These are phyloP conservation scores for Byssoonygena ceratinophila DNA, from an alignment of 2,329 filamentous ascomycete genomes.

Conservation along the genomic window DNA sequence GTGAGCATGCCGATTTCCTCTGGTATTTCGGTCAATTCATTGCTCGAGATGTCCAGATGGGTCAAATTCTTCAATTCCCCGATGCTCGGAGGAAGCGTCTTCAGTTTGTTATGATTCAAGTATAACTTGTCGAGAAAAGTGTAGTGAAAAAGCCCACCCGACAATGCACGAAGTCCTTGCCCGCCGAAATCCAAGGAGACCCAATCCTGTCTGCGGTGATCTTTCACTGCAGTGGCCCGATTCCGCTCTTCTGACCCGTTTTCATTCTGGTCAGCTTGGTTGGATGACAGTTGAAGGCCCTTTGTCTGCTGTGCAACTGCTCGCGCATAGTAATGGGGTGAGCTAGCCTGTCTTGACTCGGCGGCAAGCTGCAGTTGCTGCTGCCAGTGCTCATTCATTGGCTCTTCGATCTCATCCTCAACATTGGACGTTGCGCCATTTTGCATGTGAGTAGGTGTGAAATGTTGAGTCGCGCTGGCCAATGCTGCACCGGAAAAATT, in stretches of 20 bases:
- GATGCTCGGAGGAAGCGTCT: slow-evolving; percentile 66
- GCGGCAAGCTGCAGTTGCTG: slow-evolving; percentile 75
- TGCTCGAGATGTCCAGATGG: slow-evolving; percentile 78
- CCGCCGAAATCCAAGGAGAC: slow-evolving; percentile 88
- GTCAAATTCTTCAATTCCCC: slow-evolving; percentile 71
- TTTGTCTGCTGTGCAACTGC: slow-evolving; percentile 39
- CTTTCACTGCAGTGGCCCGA: slow-evolving; percentile 53
- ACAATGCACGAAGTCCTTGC: slow-evolving; percentile 80
- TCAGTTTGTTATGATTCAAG: slow-evolving; percentile 84
- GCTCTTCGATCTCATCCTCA: slow-evolving; percentile 48
- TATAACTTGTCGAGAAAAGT: slow-evolving; percentile 84
- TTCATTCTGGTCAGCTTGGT: slow-evolving; percentile 39
- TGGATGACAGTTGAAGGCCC: slow-evolving; percentile 39
- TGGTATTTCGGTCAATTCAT: slow-evolving; percentile 70
- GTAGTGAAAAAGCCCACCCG: slow-evolving; percentile 72
- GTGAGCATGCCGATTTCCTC: slow-evolving; percentile 95
- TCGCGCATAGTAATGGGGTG: slow-evolving; percentile 60
- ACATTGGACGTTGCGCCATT: slow-evolving; percentile 48
- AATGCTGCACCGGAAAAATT: slow-evolving; percentile 40
- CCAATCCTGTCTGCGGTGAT: slow-evolving; percentile 63
- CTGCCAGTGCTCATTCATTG: slow-evolving; percentile 67
- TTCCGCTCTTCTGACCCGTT: slow-evolving; percentile 49
- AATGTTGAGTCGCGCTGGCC: slow-evolving; percentile 45
- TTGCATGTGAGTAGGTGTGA: slow-evolving; percentile 48
- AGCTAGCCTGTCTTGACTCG: slow-evolving; percentile 57